Conservation (phyloP, 2,329 filamentous ascomycete genomes). For the Sordariomycetes sp. region DNA sequence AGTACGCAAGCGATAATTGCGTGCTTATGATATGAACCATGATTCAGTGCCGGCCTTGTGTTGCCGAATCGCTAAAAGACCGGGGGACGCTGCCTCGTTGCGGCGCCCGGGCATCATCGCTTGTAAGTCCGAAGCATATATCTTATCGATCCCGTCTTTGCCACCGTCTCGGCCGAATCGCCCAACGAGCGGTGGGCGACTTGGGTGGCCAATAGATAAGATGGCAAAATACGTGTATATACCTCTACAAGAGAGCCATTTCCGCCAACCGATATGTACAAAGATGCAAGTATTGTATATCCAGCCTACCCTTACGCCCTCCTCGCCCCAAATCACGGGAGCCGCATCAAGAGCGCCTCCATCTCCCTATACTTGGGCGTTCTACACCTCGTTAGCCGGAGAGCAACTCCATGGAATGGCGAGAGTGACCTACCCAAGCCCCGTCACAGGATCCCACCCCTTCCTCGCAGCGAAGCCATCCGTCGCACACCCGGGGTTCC, state of each 20-base stretch:
- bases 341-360: slow-evolving; percentile 9
- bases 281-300: background rate
- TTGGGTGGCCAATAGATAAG: background rate
- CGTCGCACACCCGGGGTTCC: slow-evolving; percentile 16
- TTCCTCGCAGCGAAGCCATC: slow-evolving; percentile 13
- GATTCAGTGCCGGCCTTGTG: background rate
- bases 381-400: background rate
- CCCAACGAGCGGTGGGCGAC: background rate
- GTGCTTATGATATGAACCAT: background rate
- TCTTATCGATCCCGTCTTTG: background rate
- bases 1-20: background rate
- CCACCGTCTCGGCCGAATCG: background rate
- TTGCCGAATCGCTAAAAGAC: background rate
- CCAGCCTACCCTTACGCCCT: background rate
- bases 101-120: background rate
- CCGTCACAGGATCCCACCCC: slow-evolving; percentile 17
- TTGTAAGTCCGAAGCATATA: background rate
- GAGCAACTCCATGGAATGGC: too few species aligned
- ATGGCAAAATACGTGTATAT: background rate
- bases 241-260: background rate
- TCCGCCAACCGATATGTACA: background rate
- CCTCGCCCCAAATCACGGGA: background rate
- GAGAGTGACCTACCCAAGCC: slow-evolving; percentile 9
- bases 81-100: background rate
- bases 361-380: slow-evolving; percentile 10